Conservation (phyloP, 345 rosid species). For the Litchi chinensis region DNA sequence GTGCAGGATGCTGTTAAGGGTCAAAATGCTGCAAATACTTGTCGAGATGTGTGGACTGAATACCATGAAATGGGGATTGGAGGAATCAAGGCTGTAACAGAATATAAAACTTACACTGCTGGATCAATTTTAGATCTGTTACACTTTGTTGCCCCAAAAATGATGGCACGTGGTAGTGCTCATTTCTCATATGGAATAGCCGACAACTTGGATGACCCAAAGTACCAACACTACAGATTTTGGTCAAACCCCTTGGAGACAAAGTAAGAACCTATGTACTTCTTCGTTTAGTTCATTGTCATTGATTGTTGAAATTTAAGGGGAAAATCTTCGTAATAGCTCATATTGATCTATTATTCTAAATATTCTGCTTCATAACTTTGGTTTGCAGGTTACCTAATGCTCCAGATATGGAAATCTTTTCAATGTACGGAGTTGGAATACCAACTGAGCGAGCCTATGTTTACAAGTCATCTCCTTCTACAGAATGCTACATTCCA, state of each 20-base stretch:
- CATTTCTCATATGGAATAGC: slow-evolving; percentile 96
- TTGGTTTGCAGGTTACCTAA: slow-evolving; percentile 71
- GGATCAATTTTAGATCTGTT: slow-evolving; percentile 70
- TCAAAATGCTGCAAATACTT: slow-evolving; percentile 59
- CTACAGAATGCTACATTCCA: slow-evolving; percentile 82
- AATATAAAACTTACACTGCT: slow-evolving; percentile 79
- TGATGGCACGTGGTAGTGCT: slow-evolving; percentile 85
- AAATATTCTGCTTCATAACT: slow-evolving; percentile 15
- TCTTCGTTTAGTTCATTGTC: not conserved
- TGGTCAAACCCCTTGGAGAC: slow-evolving; percentile 98
- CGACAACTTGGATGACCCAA: slow-evolving; percentile 85
- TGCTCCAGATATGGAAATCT: slow-evolving; percentile 94
- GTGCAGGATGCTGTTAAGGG: slow-evolving; percentile 86
- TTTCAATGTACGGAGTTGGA: slow-evolving; percentile 89
- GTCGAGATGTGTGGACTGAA: slow-evolving; percentile 91
- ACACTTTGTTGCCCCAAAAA: slow-evolving; percentile 85
- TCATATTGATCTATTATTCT: not conserved
- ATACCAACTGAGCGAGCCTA: slow-evolving; percentile 94
- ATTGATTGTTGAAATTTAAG: not conserved
- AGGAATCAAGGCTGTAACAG: slow-evolving; percentile 83
- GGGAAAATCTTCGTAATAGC: no score
- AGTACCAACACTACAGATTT: slow-evolving; percentile 73
- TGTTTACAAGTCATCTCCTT: slow-evolving; percentile 66
- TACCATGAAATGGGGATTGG: slow-evolving; percentile 90
- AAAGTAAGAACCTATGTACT: slow-evolving; percentile 50